Base-by-base conservation (phyloP, 2,329 filamentous ascomycete genomes). In the Epichloe elymi region DNA sequence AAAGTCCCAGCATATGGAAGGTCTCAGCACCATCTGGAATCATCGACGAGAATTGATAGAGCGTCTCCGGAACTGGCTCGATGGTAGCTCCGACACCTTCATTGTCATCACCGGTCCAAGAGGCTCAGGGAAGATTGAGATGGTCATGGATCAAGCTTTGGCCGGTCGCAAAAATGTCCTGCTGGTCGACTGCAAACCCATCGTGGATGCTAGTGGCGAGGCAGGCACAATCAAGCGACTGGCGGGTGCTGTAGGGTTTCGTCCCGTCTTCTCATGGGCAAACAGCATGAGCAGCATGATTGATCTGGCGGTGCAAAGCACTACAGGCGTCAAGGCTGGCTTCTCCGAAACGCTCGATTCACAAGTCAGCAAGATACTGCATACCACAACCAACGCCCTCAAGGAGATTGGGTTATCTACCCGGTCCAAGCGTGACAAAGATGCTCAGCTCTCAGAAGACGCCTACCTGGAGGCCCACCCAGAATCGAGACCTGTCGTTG, bases 191-290 rank as follows among this genome's bases (percentile, higher is more conserved):
- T 97, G 91, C 72, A 95, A 95, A 64, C 85, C 86, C 1, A 87
- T 97, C 11, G 85, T 91, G 53, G 91, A 97, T 66, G 89, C 91
- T 1, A 81, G 86, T 50, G 90, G 93, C 5, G 93, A 98, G 62
- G 83, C 83, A 7, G 80, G 83, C 3, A 95, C 87, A 0, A 95
- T 98, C 60, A 80, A 80, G 54, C 82, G 85, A 40, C 82, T 93
- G 5, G 93, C 91, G 1, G 70, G 74, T 1, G 81, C 90, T 56
- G 90, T 97, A 46, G 91, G 93, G 8, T 97, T 96, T 63, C 77
- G 86, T 8, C 93, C 93, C 0, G 82, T 98, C 0, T 98, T 98
- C 65, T 94, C 88, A 0, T 97, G 90, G 87, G 86, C 94, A 69
- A 96, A 97, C 67, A 95, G 83, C 61, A 80, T 97, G 57, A 95